Base-by-base conservation (phyloP, 1,139 yeast genomes). In the Sugiyamaella paludigena region DNA sequence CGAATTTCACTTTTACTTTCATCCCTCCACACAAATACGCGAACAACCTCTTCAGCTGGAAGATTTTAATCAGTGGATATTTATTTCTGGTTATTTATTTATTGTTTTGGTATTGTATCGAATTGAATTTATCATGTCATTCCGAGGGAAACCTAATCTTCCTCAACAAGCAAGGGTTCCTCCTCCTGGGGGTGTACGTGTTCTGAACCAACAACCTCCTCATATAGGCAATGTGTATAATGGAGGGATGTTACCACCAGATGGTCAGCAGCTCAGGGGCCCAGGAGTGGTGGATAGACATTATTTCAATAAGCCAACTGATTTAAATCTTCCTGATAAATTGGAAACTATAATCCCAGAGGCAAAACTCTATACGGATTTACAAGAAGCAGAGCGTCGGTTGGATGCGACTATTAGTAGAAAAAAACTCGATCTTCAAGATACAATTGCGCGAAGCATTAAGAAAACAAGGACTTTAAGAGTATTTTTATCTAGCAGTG, bases 391-490 rank as follows among this genome's bases (percentile, higher is more conserved):
- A 10, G 98, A 92, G 67, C 78, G 81, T 52, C 77, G 81, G 53
- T 71, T 92, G 39, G 98, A 92, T 66, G 80, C 92, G 51, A 77
- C 87, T 55, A 80, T 88, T 43, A 81, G 91, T 45, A 80, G 95
- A 55, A 91, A 91, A 65, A 79, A 88, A 51, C 77, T 87, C 49
- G 98, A 92, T 60, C 75, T 89, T 57, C 95, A 88, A 65, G 96
- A 92, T 49, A 76, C 82, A 45, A 48, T 77, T 60, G 64, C 70
- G 46, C 70, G 65, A 51, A 68, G 68, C 55, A 67, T 67, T 67
- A 69, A 53, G 72, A 77, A 57, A 71, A 75, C 60, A 73, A 78
- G 63, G 73, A 79, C 53, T 79, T 74, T 92, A 61, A 79, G 98
- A 51, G 79, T 92, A 24, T 92, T 84, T 64, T 74, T 94, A 30